Evolutionary conservation across 2,329 filamentous ascomycete species (phyloP), one percentile per base, ranked within the genome.

Genomic region (Cladobotryum mycophilum): DNA sequence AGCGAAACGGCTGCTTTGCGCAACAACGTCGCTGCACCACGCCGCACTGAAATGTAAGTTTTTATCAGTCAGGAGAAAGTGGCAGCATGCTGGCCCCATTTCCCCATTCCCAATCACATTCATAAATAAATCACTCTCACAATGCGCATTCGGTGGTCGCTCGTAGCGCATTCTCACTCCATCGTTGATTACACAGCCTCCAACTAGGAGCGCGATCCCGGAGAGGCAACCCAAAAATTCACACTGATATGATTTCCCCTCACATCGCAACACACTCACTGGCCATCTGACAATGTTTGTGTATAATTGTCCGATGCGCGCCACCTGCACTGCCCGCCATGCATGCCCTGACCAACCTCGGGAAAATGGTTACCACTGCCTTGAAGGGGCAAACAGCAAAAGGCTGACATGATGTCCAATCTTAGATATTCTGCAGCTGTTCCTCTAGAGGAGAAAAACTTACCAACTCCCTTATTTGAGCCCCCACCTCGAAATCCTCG

Each of bases 401-500:
- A 14, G 41, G 52, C 54, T 55, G 48, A 51, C 53, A 41, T 55
- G 18, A 22, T 41, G 36, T 7, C 42, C 18, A 37, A 36, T 35
- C 6, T 18, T 48, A 52, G 45, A 48, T 45, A 33, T n/a, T 35
- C 42, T 22, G 42, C 33, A 25, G 33, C 33, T 38, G 40, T 37
- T 34, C 33, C 15, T 33, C 30, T 51, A 22, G 43, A 44, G 18
- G 37, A 35, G 20, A 13, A 22, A 38, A 45, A 20, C 14, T n/a
- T 48, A 36, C 12, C 55, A 40, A 54, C 67, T 47, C 56, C 67
- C 9, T 60, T 62, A 30, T 62, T 62, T 52, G 55, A 66, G 22
- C 67, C 65, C 34, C 64, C 71, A 37, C 64, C 65, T 20, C 64
- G 64, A 60, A 71, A 69, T 48, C 64, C 68, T 12, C 60, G 59